These are phyloP conservation scores for Neurospora sp. DNA, from an alignment of 495 filamentous ascomycete genomes.

Conservation along the genomic window DNA sequence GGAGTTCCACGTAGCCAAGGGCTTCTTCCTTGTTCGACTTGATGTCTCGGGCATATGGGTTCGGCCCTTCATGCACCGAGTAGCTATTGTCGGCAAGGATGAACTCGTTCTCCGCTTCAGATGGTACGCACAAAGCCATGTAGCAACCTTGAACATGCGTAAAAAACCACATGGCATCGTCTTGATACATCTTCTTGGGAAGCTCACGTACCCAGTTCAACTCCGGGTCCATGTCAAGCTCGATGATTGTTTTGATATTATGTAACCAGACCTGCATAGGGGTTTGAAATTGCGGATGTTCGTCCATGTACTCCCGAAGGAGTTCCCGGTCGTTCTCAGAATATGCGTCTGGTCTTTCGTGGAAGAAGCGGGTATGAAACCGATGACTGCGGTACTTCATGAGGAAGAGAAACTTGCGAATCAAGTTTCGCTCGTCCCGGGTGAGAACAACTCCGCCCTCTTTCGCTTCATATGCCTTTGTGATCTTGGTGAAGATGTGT, in stretches of 20 bases:
- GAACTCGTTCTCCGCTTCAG: constrained; percentile 32
- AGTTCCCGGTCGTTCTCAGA: constrained; percentile 25
- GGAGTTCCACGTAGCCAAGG: constrained; percentile 17
- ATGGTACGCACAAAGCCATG: constrained; percentile 37
- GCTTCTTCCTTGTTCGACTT: constrained; percentile 5
- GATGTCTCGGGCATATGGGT: constrained; percentile 4
- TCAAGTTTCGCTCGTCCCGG: constrained; percentile 27
- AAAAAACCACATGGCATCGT: constrained; percentile 36
- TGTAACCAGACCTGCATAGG: constrained; percentile 46
- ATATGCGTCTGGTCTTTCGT: constrained; percentile 28
- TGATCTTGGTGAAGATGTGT: constrained; percentile 23
- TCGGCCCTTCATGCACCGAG: constrained; percentile 38
- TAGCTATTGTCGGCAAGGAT: constrained; percentile 40
- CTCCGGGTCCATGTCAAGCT: constrained; percentile 33
- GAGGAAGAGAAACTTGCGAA: constrained; percentile 47
- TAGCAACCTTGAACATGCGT: constrained; percentile 27
- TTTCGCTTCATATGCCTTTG: constrained; percentile 18
- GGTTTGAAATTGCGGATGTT: constrained; percentile 27
- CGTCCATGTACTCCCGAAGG: constrained; percentile 34
- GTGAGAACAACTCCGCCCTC: constrained; percentile 23
- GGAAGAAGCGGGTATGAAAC: constrained; percentile 28
- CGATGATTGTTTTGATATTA: constrained; percentile 37
- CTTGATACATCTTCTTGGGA: constrained; percentile 23
- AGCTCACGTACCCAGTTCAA: constrained; percentile 27
- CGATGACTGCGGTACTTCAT: constrained; percentile 36